phyloP scores from a whole-genome alignment of 176 grass and related monocot species.

The Canna indica region DNA sequence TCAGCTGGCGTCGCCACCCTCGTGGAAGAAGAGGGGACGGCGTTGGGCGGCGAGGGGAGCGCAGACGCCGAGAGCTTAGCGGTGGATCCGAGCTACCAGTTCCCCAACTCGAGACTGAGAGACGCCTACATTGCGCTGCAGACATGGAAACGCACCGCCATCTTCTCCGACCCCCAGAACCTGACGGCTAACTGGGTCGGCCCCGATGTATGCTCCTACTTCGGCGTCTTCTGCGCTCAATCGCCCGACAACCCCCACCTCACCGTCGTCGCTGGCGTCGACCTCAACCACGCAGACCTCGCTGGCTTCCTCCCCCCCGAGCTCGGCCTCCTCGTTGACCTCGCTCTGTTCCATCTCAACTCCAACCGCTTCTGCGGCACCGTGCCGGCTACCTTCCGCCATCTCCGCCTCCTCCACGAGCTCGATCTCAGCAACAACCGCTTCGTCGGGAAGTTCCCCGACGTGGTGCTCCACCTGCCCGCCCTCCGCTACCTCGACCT shows the following conservation, averaged over 20 bases:
- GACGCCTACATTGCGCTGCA: slow-evolving; percentile 71
- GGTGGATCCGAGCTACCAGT: slow-evolving; percentile 8
- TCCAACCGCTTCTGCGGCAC: slow-evolving; percentile 93
- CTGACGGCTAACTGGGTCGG: slow-evolving; percentile 67
- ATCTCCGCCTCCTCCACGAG: slow-evolving; percentile 48
- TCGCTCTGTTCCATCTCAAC: slow-evolving; percentile 80
- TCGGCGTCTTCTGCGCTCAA: slow-evolving; percentile 54
- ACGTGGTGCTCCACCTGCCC: slow-evolving; percentile 31
- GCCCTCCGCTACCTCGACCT: slow-evolving; percentile 60
- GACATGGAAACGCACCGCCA: slow-evolving; percentile 82
- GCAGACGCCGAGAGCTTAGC: not conserved
- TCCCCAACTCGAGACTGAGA: slow-evolving; percentile 45
- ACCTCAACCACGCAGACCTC: slow-evolving; percentile 86
- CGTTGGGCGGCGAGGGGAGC: not conserved
- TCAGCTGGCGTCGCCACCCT: not conserved
- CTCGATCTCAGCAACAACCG: slow-evolving; percentile 98
- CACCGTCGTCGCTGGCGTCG: slow-evolving; percentile 57
- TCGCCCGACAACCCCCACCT: not conserved
- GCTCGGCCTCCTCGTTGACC: slow-evolving; percentile 51
- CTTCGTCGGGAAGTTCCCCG: slow-evolving; percentile 61
- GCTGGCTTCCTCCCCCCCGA: slow-evolving; percentile 45
- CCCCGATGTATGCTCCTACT: slow-evolving; percentile 67
- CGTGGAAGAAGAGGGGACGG: not conserved
- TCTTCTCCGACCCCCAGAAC: slow-evolving; percentile 67
- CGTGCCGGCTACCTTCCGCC: slow-evolving; percentile 37